Conservation (phyloP, 495 filamentous ascomycete species). For the Daldinia decipiens region DNA sequence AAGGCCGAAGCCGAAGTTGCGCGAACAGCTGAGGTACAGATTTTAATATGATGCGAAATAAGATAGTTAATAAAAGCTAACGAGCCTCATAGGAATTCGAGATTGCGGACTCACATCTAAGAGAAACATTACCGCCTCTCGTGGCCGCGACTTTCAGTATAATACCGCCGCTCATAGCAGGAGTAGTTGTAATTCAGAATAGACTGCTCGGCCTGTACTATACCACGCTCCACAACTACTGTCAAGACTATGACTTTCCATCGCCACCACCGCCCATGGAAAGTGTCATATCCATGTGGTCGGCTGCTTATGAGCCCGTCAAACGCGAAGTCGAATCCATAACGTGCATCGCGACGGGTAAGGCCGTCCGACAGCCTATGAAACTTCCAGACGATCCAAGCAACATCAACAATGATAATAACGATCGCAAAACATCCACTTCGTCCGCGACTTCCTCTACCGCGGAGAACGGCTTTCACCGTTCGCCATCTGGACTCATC, state of each 20-base stretch:
- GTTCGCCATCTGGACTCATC: conserved; percentile 51
- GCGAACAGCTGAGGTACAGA: conserved; percentile 69
- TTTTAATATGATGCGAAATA: conserved; percentile 9
- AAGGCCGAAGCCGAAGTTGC: conserved; percentile 84
- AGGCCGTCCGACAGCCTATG: conserved; percentile 74
- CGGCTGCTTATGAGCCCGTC: conserved; percentile 69
- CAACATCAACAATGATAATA: conserved; percentile 13
- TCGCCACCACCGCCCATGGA: conserved; percentile 79
- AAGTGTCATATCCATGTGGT: conserved; percentile 76
- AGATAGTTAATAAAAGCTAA: not conserved
- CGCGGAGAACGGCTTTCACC: conserved; percentile 42
- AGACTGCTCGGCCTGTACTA: conserved; percentile 85
- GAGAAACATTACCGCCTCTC: conserved; percentile 77
- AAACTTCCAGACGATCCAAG: conserved; percentile 48
- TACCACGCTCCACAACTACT: conserved; percentile 82
- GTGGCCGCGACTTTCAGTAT: conserved; percentile 79
- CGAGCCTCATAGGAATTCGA: conserved; percentile 72
- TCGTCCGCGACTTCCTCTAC: conserved; percentile 30
- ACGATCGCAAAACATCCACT: conserved; percentile 30
- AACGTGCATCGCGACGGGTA: conserved; percentile 74
- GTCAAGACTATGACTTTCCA: conserved; percentile 73
- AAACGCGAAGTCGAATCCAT: conserved; percentile 80
- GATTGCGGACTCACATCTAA: conserved; percentile 82
- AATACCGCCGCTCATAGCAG: conserved; percentile 77
- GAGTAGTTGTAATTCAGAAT: conserved; percentile 84